A percentile compares a stretch with the other conserved stretches of the same genome.
Conservation (phyloP, 257 asterid genomes). For the Solanum chmielewskii region DNA sequence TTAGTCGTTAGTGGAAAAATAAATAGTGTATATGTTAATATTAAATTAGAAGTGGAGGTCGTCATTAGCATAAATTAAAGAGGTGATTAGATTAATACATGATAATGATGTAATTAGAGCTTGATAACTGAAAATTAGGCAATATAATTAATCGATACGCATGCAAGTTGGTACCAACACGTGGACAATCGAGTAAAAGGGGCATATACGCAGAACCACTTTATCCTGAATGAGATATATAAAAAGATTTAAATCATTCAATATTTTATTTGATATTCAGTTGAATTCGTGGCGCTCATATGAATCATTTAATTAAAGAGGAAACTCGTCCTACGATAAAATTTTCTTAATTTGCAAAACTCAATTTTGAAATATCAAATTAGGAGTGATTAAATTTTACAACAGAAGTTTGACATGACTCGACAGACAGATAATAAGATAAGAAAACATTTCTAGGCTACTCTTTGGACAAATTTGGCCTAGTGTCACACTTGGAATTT, state of each 20-base stretch:
- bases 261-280: not conserved
- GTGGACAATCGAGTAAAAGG: not conserved
- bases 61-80: not conserved
- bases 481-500: not conserved
- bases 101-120: constrained; percentile 22
- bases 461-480: not conserved
- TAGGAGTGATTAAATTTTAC: not conserved
- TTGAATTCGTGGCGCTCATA: not conserved
- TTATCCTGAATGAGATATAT: not conserved
- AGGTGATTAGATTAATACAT: constrained; percentile 8
- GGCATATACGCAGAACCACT: not conserved
- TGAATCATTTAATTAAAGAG: not conserved
- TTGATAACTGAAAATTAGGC: constrained; percentile 28
- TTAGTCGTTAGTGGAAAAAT: not conserved
- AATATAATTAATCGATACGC: constrained; percentile 36
- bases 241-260: not conserved
- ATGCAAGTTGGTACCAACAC: not conserved
- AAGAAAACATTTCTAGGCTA: not conserved
- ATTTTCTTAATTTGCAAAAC: not conserved
- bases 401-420: not conserved
- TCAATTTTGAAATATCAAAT: not conserved
- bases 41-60: not conserved
- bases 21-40: not conserved
- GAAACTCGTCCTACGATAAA: not conserved
- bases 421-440: not conserved